Conservation (phyloP, 129 eudicot species). For the Tagetes patula region DNA sequence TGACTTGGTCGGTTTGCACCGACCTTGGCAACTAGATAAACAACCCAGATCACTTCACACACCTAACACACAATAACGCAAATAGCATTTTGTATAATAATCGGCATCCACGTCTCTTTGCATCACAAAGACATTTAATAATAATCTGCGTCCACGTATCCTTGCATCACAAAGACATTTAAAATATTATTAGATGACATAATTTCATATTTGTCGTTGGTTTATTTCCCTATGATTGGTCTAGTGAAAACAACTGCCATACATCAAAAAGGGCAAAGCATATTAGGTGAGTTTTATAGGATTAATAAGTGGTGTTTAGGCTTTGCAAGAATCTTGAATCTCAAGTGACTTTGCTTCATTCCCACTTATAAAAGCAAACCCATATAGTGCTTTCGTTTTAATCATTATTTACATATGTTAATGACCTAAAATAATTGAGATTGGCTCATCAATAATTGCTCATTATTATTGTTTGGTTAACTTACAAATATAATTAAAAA, state of each 20-base stretch:
- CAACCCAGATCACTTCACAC: no score
- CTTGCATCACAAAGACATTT: not conserved
- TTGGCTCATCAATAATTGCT: not conserved
- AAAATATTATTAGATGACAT: not conserved
- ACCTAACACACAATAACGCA: no score
- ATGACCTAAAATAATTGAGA: conserved; percentile 7
- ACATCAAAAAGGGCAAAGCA: conserved; percentile 14
- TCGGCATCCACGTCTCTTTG: no score
- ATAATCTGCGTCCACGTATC: not conserved
- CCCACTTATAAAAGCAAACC: conserved; percentile 30
- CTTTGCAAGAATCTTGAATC: conserved; percentile 37
- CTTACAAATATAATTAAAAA: not conserved
- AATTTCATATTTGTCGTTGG: not conserved
- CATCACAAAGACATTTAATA: no score
- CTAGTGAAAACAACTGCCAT: conserved; percentile 15
- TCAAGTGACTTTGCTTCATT: conserved; percentile 28
- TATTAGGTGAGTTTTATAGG: conserved; percentile 24
- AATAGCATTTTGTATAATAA: no score
- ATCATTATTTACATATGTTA: conserved; percentile 20
- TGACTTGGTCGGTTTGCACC: no score
- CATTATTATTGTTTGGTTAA: not conserved
- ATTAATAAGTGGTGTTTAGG: conserved; percentile 32
- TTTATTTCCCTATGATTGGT: not conserved
- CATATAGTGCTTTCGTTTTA: conserved; percentile 16
- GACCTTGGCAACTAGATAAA: no score